These are phyloP conservation scores for Chloromonas sp. DNA, from an alignment of 163 green algal species.

Conservation along the genomic window DNA sequence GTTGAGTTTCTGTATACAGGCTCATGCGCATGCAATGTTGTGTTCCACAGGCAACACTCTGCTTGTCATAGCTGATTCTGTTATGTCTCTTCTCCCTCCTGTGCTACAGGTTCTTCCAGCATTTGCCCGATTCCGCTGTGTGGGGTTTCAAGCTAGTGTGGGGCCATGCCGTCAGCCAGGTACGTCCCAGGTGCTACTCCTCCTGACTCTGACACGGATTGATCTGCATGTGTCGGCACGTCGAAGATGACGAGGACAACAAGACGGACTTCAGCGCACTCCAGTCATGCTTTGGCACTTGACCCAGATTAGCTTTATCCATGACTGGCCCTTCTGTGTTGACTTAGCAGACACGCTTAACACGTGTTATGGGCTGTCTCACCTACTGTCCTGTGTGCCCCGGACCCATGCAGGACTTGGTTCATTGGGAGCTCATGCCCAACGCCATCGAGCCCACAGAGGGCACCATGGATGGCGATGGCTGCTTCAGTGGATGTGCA, in stretches of 20 bases:
- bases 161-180: constrained; percentile 63
- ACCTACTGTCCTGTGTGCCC: neutral
- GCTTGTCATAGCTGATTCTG: neutral
- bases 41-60: neutral
- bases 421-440: constrained; percentile 67
- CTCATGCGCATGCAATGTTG: too few species aligned
- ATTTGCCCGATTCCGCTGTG: constrained; percentile 54
- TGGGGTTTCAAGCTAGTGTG: constrained; percentile 74
- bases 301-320: neutral
- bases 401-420: constrained; percentile 34
- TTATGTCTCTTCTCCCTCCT: neutral
- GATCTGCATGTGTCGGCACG: neutral
- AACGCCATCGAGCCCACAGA: constrained; percentile 57
- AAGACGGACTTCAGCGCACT: neutral
- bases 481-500: constrained; percentile 57
- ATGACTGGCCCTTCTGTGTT: too few species aligned
- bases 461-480: constrained; percentile 50
- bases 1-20: too few species aligned
- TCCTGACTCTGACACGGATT: constrained; percentile 1
- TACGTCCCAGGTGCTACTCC: neutral
- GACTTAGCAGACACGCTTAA: too few species aligned
- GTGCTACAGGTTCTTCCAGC: constrained; percentile 61
- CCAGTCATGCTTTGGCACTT: neutral
- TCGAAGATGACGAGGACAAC: neutral
- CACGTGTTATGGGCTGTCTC: too few species aligned